phyloP scores from a whole-genome alignment of 2,329 filamentous ascomycete genomes.

The Aspergillus awamori region DNA sequence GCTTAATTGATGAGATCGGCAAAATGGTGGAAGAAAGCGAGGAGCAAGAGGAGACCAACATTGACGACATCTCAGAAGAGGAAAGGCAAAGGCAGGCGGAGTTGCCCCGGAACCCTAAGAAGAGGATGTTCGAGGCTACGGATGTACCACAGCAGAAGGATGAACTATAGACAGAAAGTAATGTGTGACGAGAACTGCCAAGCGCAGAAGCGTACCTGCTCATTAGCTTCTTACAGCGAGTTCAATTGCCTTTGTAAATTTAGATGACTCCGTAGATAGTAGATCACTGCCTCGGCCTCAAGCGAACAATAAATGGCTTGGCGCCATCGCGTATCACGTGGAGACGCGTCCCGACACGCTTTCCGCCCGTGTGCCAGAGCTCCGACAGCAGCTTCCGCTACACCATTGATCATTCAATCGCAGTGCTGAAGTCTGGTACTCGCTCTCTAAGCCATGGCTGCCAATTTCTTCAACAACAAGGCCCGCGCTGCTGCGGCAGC shows the following conservation, averaged over 20 bases:
- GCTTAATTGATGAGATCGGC: constrained; percentile 47
- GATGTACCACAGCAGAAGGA: constrained; percentile 39
- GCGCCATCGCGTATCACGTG: constrained; percentile 37
- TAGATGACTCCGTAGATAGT: background rate
- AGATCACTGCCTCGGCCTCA: background rate
- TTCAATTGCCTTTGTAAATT: background rate
- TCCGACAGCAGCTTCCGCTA: constrained; percentile 1
- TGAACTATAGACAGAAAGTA: constrained; percentile 36
- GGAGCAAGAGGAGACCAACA: constrained; percentile 29
- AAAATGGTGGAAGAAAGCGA: constrained; percentile 39
- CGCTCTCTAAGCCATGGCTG: constrained; percentile 53
- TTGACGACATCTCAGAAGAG: constrained; percentile 41
- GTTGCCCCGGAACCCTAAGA: constrained; percentile 50
- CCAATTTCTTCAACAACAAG: constrained; percentile 94
- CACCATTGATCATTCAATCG: background rate
- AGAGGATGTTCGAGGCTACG: constrained; percentile 52
- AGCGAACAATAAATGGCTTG: constrained; percentile 26
- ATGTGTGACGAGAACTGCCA: constrained; percentile 2
- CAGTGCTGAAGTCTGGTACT: background rate
- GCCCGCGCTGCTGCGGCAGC: constrained; percentile 74
- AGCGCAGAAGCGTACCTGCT: background rate
- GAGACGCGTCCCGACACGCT: constrained; percentile 35
- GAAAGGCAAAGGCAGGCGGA: constrained; percentile 41
- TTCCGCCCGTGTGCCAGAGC: constrained; percentile 13
- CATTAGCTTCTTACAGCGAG: background rate